These are phyloP conservation scores for Albifimbria verrucaria DNA, from an alignment of 2,329 filamentous ascomycete genomes.

Conservation along the genomic window DNA sequence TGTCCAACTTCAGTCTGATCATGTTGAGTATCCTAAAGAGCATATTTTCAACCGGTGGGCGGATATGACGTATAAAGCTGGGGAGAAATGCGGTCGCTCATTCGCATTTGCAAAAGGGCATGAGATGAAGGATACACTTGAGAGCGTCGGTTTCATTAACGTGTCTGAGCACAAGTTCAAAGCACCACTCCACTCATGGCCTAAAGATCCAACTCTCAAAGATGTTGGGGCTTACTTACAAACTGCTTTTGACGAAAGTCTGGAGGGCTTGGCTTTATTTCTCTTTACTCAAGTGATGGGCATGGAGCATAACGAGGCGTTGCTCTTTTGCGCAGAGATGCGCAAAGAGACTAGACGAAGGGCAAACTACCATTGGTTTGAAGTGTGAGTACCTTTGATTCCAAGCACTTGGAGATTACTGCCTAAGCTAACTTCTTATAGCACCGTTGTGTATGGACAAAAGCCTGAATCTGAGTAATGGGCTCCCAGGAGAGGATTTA, in stretches of 20 bases:
- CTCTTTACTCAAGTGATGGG: slow-evolving; percentile 24
- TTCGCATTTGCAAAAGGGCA: slow-evolving; percentile 17
- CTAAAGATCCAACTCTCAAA: slow-evolving; percentile 37
- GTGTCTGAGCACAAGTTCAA: slow-evolving; percentile 29
- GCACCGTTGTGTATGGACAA: slow-evolving; percentile 15
- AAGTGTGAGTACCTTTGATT: slow-evolving; percentile 8
- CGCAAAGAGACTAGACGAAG: slow-evolving; percentile 12
- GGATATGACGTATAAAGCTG: slow-evolving; percentile 20
- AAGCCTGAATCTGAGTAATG: too few relatives aligned
- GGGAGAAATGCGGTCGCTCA: slow-evolving; percentile 21
- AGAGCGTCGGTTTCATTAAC: slow-evolving; percentile 31
- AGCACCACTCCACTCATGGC: slow-evolving; percentile 40
- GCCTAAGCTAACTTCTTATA: background rate
- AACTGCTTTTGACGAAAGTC: slow-evolving; percentile 21
- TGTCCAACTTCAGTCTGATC: slow-evolving; percentile 12
- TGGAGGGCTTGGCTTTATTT: slow-evolving; percentile 26
- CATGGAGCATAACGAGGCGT: slow-evolving; percentile 21
- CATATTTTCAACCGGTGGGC: slow-evolving; percentile 26
- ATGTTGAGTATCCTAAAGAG: slow-evolving; percentile 9
- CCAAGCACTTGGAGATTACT: background rate
- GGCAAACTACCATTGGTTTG: slow-evolving; percentile 11
- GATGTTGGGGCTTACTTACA: slow-evolving; percentile 34
- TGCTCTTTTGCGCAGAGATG: slow-evolving; percentile 19
- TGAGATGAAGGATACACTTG: slow-evolving; percentile 16
- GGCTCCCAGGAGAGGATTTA: too few relatives aligned